Conservation (phyloP, 345 rosid species). For the Conringia planisiliqua region DNA sequence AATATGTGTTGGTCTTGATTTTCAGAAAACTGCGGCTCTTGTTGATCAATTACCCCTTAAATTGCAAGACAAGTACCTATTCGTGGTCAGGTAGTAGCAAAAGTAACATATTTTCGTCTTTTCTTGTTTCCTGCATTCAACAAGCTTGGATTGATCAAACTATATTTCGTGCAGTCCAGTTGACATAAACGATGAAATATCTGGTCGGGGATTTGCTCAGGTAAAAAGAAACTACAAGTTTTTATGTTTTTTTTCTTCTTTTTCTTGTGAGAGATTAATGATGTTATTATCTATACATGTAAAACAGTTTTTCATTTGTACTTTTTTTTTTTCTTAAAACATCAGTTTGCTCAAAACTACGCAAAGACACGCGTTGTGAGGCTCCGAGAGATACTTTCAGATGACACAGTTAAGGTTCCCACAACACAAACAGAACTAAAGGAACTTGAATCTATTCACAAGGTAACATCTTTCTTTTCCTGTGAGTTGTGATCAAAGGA, state of each 20-base stretch:
- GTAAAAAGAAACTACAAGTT: slow-evolving; percentile 31
- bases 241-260: background rate
- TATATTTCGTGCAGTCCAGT: slow-evolving; percentile 63
- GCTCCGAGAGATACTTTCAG: slow-evolving; percentile 77
- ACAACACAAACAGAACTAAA: slow-evolving; percentile 55
- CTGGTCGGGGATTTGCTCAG: slow-evolving; percentile 81
- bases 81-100: slow-evolving; percentile 64
- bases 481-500: background rate
- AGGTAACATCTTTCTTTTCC: slow-evolving; percentile 45
- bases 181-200: slow-evolving; percentile 68
- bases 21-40: slow-evolving; percentile 71
- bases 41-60: slow-evolving; percentile 76
- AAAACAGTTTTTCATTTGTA: background rate
- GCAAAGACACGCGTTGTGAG: slow-evolving; percentile 63
- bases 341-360: slow-evolving; percentile 75
- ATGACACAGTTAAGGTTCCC: slow-evolving; percentile 67
- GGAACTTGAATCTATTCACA: slow-evolving; percentile 95
- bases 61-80: slow-evolving; percentile 76
- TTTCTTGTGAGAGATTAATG: background rate
- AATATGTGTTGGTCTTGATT: background rate
- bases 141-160: slow-evolving; percentile 10
- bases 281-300: background rate
- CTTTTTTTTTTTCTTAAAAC: background rate
- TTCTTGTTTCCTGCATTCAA: background rate
- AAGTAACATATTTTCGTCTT: background rate